Conservation (phyloP, 2,329 filamentous ascomycete genomes). For the Stylonectria norvegica region DNA sequence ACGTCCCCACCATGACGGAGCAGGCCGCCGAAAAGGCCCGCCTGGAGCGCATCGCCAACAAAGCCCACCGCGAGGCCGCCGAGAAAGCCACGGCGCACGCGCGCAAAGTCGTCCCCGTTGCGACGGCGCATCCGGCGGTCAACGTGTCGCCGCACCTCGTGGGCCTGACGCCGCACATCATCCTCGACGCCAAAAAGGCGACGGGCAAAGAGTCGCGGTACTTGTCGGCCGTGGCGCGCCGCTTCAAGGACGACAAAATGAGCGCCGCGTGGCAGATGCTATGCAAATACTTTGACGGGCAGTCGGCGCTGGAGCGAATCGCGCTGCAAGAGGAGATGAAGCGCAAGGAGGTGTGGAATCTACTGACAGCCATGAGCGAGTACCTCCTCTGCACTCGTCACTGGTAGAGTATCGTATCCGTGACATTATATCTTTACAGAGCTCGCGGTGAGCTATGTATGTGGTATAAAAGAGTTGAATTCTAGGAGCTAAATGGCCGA, state of each 20-base stretch:
- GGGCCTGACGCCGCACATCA: slow-evolving; percentile 60
- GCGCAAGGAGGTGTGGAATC: slow-evolving; percentile 72
- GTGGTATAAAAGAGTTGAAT: too few species aligned
- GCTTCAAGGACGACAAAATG: slow-evolving; percentile 55
- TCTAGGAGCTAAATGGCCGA: too few species aligned
- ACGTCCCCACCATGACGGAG: slow-evolving; percentile 45
- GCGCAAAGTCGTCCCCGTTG: slow-evolving; percentile 45
- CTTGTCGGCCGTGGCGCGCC: slow-evolving; percentile 55
- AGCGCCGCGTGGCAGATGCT: slow-evolving; percentile 69
- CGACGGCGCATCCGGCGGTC: slow-evolving; percentile 53
- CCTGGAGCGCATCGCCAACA: slow-evolving; percentile 55
- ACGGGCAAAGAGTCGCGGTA: slow-evolving; percentile 75
- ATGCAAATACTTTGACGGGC: slow-evolving; percentile 84
- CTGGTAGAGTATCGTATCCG: too few species aligned
- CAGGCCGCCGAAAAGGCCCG: slow-evolving; percentile 60
- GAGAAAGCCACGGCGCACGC: slow-evolving; percentile 56
- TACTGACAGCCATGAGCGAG: slow-evolving; percentile 63
- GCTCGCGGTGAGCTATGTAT: too few species aligned
- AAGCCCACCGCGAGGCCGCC: slow-evolving; percentile 52
- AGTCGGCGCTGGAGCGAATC: slow-evolving; percentile 80
- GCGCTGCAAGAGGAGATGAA: slow-evolving; percentile 82
- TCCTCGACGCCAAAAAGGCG: slow-evolving; percentile 74
- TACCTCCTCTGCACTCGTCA: slow-evolving; percentile 65
- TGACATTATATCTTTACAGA: too few species aligned
- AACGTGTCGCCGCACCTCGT: slow-evolving; percentile 58